Evolutionary conservation across 73 alveolate genomes (phyloP), one percentile per base, ranked within the genome.

Genomic region (Halteria grandinella): DNA sequence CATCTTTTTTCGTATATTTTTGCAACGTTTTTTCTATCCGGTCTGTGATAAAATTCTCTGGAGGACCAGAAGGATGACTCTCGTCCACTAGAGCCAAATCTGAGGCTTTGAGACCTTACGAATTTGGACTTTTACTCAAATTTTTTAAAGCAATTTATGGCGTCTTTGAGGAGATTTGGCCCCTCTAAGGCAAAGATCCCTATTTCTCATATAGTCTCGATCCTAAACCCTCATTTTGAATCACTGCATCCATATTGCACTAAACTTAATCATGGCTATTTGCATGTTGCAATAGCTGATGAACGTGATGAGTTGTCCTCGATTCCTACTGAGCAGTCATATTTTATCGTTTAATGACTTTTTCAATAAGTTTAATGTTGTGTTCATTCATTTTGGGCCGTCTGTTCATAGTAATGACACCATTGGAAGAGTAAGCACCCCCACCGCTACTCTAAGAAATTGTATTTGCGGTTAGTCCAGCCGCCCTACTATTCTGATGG

Each of bases 401-500:
- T 37, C 77, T 60, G 24, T 59, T 60, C 77, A 60, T 60, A 4
- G 43, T n/a, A n/a, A n/a, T n/a, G n/a, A n/a, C n/a, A n/a, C n/a
- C n/a, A n/a, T n/a, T n/a, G n/a, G n/a, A n/a, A n/a, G n/a, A n/a
- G n/a, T n/a, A n/a, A n/a, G n/a, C n/a, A n/a, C n/a, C n/a, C n/a
- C n/a, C n/a, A n/a, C n/a, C n/a, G n/a, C n/a, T n/a, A n/a, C n/a
- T n/a, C n/a, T n/a, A n/a, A n/a, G n/a, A n/a, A n/a, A n/a, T n/a
- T n/a, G n/a, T n/a, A n/a, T n/a, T n/a, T n/a, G n/a, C n/a, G n/a
- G n/a, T n/a, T n/a, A n/a, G n/a, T n/a, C n/a, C n/a, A n/a, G n/a
- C n/a, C n/a, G n/a, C n/a, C n/a, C n/a, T n/a, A n/a, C n/a, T n/a
- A n/a, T n/a, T n/a, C n/a, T n/a, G n/a, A n/a, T n/a, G n/a, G n/a